phyloP scores from a whole-genome alignment of 2,329 filamentous ascomycete species.

The Leptographium galeiforme region DNA sequence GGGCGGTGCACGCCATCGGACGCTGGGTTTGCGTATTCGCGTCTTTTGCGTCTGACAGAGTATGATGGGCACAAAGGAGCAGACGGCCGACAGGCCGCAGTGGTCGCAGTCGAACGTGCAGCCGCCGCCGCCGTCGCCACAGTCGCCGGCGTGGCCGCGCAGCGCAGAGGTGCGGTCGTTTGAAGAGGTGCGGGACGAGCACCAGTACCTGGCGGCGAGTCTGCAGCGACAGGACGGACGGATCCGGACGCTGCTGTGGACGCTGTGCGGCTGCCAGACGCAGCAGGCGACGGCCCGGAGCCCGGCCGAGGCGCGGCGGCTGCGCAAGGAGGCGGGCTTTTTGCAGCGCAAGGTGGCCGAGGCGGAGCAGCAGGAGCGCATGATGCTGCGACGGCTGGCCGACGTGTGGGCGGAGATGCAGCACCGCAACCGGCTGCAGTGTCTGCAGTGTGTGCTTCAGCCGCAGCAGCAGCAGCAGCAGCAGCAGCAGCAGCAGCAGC shows the following conservation, averaged over 20 bases:
- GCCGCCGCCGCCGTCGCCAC: not conserved
- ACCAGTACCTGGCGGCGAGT: slow-evolving; percentile 27
- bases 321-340: slow-evolving; percentile 27
- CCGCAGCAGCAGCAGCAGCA: slow-evolving; percentile 2
- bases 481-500: slow-evolving; percentile 5
- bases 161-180: slow-evolving; percentile 22
- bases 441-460: slow-evolving; percentile 6
- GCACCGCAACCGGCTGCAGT: slow-evolving; percentile 24
- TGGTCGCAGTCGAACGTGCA: not conserved
- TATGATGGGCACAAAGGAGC: not conserved
- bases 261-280: slow-evolving; percentile 24
- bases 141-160: not conserved
- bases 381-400: slow-evolving; percentile 30
- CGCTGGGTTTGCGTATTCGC: not conserved
- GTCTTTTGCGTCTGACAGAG: not conserved
- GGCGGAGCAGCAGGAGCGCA: slow-evolving; percentile 30
- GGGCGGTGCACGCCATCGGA: not conserved
- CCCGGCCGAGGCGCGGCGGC: slow-evolving; percentile 13
- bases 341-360: slow-evolving; percentile 29
- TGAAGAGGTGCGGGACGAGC: slow-evolving; percentile 29
- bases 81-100: not conserved
- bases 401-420: slow-evolving; percentile 37
- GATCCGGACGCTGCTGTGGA: slow-evolving; percentile 23
- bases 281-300: slow-evolving; percentile 8
- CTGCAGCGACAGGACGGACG: slow-evolving; percentile 27